phyloP scores from a whole-genome alignment of 2,329 filamentous ascomycete species.

The Beauveria bassiana region DNA sequence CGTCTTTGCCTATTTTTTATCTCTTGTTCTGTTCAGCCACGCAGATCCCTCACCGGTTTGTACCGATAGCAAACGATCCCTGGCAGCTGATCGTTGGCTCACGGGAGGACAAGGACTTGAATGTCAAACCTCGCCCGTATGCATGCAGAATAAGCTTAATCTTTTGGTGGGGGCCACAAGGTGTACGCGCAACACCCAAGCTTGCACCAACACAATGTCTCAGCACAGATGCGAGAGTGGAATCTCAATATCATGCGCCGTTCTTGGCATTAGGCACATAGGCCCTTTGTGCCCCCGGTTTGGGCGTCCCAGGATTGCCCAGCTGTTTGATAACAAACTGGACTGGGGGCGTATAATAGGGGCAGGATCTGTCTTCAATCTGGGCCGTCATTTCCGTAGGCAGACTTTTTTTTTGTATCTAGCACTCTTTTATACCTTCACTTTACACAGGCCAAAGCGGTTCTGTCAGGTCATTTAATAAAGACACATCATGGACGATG shows the following conservation, averaged over 20 bases:
- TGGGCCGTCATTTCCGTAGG: background rate
- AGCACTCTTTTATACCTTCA: background rate
- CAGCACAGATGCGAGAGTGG: background rate
- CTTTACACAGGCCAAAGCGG: background rate
- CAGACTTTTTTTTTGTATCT: background rate
- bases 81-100: background rate
- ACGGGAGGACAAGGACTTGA: background rate
- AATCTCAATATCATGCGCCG: background rate
- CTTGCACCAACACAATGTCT: conserved; percentile 2
- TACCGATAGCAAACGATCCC: background rate
- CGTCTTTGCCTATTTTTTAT: background rate
- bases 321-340: background rate
- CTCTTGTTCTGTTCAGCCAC: no score
- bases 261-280: conserved; percentile 4
- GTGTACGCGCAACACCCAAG: background rate
- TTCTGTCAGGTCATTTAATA: background rate
- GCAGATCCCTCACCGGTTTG: background rate
- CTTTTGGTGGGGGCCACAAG: background rate
- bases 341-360: background rate
- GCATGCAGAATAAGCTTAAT: conserved; percentile 1
- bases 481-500: background rate
- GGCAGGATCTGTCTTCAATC: background rate
- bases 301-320: background rate
- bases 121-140: background rate
- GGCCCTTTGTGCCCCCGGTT: background rate